Conservation (phyloP, 139 green algal species). For the Limnomonas spitsbergensis region DNA sequence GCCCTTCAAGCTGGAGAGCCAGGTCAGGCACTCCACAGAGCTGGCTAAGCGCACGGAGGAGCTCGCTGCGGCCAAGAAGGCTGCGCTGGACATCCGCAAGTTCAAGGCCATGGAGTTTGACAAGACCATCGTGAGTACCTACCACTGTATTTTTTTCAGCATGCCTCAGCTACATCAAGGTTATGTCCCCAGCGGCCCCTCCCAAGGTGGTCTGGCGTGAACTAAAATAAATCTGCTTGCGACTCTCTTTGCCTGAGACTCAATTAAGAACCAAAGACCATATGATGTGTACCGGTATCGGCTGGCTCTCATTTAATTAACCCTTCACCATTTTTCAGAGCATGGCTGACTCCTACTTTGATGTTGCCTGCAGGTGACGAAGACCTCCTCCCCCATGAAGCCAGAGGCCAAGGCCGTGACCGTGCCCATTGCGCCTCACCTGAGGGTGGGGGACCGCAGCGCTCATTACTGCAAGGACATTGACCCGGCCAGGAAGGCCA, state of each 20-base stretch:
- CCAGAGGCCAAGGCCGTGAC: slow-evolving; percentile 18
- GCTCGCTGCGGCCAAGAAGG: background rate
- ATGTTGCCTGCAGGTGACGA: slow-evolving; percentile 4
- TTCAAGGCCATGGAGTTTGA: slow-evolving; percentile 9
- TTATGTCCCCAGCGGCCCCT: background rate
- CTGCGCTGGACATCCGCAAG: background rate
- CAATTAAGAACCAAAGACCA: no score
- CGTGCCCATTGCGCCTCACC: background rate
- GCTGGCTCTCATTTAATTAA: no score
- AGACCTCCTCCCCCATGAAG: slow-evolving; percentile 19
- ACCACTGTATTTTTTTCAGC: slow-evolving; percentile 5
- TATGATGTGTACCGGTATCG: no score
- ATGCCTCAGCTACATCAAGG: background rate
- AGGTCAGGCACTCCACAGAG: background rate
- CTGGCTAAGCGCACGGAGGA: background rate
- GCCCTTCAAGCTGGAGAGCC: slow-evolving; percentile 19
- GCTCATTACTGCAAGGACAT: slow-evolving; percentile 29
- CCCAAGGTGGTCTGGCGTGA: no score
- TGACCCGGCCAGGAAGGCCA: slow-evolving; percentile 22
- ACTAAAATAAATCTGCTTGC: background rate
- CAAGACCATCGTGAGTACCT: slow-evolving; percentile 11
- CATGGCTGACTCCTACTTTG: no score
- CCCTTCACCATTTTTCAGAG: no score
- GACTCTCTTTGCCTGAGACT: background rate
- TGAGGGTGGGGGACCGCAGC: slow-evolving; percentile 27